Evolutionary conservation across 176 grass and related monocot genomes (phyloP).

Genomic region (Oryza rufipogon): DNA sequence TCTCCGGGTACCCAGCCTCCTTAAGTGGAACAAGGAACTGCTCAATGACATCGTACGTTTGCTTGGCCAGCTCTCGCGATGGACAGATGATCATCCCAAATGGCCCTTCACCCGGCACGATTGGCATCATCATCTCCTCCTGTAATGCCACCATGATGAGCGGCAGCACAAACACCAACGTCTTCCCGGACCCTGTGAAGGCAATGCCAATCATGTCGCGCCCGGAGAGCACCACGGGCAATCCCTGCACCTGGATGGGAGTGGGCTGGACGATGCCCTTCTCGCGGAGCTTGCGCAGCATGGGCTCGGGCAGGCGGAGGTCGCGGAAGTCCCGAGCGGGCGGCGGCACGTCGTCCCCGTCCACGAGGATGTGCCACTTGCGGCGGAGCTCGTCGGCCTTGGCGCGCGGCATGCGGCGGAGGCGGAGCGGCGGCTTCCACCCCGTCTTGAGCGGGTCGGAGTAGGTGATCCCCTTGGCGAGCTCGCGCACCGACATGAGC

Average conservation of each 20-base stretch:
- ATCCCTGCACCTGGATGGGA: slow-evolving; percentile 90
- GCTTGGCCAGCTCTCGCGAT: slow-evolving; percentile 86
- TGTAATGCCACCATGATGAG: slow-evolving; percentile 82
- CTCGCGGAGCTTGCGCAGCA: slow-evolving; percentile 68
- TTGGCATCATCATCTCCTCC: slow-evolving; percentile 83
- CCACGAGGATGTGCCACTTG: slow-evolving; percentile 88
- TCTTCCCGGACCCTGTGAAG: slow-evolving; percentile 90
- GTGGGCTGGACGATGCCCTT: slow-evolving; percentile 87
- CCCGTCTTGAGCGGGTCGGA: slow-evolving; percentile 56
- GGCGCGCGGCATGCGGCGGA: slow-evolving; percentile 53
- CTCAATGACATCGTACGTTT: slow-evolving; percentile 85
- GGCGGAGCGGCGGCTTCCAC: slow-evolving; percentile 67
- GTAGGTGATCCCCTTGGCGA: slow-evolving; percentile 80
- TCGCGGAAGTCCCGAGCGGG: slow-evolving; percentile 71
- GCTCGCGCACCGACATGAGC: slow-evolving; percentile 76
- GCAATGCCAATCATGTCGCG: slow-evolving; percentile 96
- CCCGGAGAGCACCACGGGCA: slow-evolving; percentile 76
- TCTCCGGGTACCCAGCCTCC: slow-evolving; percentile 70
- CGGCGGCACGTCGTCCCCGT: slow-evolving; percentile 73
- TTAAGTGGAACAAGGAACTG: slow-evolving; percentile 57
- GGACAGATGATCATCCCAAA: slow-evolving; percentile 89
- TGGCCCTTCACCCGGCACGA: slow-evolving; percentile 82
- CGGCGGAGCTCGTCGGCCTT: slow-evolving; percentile 62
- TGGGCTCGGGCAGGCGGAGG: slow-evolving; percentile 75
- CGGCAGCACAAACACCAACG: slow-evolving; percentile 81